Conservation (phyloP, 2,329 filamentous ascomycete species). For the Fusarium albidum region DNA sequence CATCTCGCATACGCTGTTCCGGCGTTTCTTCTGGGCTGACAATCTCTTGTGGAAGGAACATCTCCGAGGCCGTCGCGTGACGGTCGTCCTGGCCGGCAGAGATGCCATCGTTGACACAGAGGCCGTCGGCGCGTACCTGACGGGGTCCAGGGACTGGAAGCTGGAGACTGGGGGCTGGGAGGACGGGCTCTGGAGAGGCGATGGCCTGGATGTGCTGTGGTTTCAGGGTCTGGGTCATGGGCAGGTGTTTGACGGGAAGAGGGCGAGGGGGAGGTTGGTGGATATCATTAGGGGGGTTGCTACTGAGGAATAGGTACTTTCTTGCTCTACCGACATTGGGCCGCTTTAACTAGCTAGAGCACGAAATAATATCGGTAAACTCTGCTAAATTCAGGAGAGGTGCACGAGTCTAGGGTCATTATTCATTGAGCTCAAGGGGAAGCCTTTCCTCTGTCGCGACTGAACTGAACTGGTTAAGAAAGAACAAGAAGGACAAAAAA, state of each 20-base stretch:
- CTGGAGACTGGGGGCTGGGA: constrained; percentile 19
- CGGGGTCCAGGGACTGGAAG: constrained; percentile 41
- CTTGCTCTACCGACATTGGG: too few species aligned
- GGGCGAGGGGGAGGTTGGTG: constrained; percentile 44
- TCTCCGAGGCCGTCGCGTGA: constrained; percentile 51
- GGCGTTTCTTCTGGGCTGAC: constrained; percentile 69
- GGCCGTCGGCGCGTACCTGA: constrained; percentile 60
- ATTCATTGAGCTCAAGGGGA: too few species aligned
- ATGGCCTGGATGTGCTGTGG: constrained; percentile 60
- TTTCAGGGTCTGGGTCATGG: constrained; percentile 64
- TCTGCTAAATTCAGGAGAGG: too few species aligned
- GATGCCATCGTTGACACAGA: constrained; percentile 65
- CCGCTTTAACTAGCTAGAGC: too few species aligned
- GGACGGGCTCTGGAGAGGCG: constrained; percentile 44
- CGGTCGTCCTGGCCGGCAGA: constrained; percentile 57
- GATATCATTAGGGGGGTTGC: constrained; percentile 37
- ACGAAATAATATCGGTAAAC: too few species aligned
- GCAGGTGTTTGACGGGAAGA: constrained; percentile 56
- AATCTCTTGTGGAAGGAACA: constrained; percentile 69
- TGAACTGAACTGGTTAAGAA: too few species aligned
- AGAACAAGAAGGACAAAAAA: too few species aligned
- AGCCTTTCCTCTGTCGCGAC: too few species aligned
- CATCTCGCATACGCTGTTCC: constrained; percentile 63
- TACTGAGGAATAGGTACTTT: constrained; percentile 7
- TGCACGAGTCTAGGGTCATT: too few species aligned